Evolutionary conservation across 257 asterid genomes (phyloP).

Genomic region (Anisodus tanguticus): DNA sequence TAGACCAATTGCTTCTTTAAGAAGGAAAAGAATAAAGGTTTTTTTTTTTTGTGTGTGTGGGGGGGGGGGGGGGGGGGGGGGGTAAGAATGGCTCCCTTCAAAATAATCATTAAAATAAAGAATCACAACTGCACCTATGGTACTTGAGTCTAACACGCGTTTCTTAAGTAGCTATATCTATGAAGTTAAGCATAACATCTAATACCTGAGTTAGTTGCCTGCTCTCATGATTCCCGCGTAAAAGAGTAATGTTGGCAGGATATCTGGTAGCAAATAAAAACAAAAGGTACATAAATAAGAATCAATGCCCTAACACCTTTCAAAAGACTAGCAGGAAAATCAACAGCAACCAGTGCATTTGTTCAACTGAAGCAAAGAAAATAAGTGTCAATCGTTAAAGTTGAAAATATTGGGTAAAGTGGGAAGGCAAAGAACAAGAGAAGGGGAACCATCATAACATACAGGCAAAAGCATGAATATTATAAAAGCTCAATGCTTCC

Average conservation of each 20-base stretch:
- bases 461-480: neutral
- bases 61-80: no score
- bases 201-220: conserved; percentile 92
- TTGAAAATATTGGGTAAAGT: conserved; percentile 6
- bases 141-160: neutral
- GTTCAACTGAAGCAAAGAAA: conserved; percentile 18
- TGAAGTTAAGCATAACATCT: conserved; percentile 12
- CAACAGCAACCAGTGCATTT: neutral
- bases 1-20: conserved; percentile 20
- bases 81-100: neutral
- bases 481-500: conserved; percentile 11
- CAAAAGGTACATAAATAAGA: conserved; percentile 5
- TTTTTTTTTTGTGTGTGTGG: no score
- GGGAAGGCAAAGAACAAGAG: neutral
- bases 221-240: conserved; percentile 99
- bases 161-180: neutral
- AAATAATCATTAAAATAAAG: neutral
- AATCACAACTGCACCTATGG: neutral
- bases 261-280: conserved; percentile 60
- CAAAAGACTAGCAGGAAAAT: conserved; percentile 25
- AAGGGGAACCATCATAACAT: neutral
- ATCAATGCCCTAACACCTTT: neutral
- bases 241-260: conserved; percentile 93
- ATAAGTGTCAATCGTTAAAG: neutral
- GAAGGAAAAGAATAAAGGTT: neutral